Conservation (phyloP, 169 alveolate genomes). For the Plasmodium knowlesi region DNA sequence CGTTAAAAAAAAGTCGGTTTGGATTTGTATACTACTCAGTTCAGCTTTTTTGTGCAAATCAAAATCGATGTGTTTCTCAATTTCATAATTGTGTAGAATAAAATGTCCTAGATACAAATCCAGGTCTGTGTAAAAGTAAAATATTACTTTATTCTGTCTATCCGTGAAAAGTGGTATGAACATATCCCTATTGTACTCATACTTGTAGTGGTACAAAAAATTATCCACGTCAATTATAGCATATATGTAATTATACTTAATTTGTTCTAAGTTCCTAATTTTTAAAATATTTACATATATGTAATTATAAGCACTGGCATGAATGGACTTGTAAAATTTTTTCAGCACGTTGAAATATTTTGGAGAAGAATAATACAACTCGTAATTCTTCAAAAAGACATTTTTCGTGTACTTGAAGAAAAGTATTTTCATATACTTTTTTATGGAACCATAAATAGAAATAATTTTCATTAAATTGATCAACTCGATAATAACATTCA, state of each 20-base stretch:
- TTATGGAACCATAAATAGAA: conserved; percentile 67
- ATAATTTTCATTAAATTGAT: conserved; percentile 58
- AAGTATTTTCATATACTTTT: conserved; percentile 53
- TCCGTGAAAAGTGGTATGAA: conserved; percentile 67
- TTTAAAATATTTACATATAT: conserved; percentile 68
- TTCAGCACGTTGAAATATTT: conserved; percentile 43
- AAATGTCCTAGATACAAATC: conserved; percentile 52
- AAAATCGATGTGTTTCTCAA: conserved; percentile 64
- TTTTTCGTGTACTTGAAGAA: conserved; percentile 44
- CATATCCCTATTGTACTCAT: conserved; percentile 67
- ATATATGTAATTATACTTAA: conserved; percentile 55
- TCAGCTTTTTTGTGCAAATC: conserved; percentile 27
- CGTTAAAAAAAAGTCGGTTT: conserved; percentile 1
- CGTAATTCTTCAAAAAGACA: conserved; percentile 53
- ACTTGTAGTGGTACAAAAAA: conserved; percentile 56
- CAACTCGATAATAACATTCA: conserved; percentile 49
- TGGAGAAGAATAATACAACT: conserved; percentile 23
- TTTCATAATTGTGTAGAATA: conserved; percentile 39
- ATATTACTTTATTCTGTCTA: conserved; percentile 42
- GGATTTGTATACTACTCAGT: background rate
- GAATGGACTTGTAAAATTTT: conserved; percentile 31
- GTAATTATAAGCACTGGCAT: conserved; percentile 21
- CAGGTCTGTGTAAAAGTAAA: conserved; percentile 45
- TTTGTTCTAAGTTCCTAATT: conserved; percentile 36
- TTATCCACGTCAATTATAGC: conserved; percentile 68